Conservation (phyloP, 768 basidiomycete species). For the Termitomyces sp. region DNA sequence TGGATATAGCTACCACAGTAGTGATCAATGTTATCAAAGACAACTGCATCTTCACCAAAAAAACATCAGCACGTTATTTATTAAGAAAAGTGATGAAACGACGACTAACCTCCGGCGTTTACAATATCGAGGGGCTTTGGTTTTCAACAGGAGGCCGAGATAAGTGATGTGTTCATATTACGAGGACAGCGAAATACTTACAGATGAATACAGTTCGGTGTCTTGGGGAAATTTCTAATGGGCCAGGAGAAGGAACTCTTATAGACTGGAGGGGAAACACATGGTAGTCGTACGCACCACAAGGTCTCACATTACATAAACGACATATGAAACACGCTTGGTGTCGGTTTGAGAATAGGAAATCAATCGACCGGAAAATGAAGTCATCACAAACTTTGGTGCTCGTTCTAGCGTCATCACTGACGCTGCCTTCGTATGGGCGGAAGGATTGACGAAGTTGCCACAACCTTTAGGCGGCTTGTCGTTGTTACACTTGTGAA, state of each 20-base stretch:
- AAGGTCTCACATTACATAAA: neutral
- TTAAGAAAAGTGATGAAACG: neutral
- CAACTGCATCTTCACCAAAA: conserved; percentile 24
- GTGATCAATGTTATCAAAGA: neutral
- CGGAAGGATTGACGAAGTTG: too few species aligned
- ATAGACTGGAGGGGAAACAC: neutral
- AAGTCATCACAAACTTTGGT: neutral
- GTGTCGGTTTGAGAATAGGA: neutral
- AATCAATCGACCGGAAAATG: neutral
- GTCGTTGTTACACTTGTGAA: too few species aligned
- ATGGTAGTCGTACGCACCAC: neutral
- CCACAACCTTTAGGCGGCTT: too few species aligned
- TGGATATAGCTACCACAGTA: neutral
- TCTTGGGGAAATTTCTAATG: neutral
- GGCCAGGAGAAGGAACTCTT: neutral
- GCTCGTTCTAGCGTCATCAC: too few species aligned
- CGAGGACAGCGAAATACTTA: neutral
- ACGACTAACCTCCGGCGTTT: neutral
- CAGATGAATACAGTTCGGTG: neutral
- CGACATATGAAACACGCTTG: neutral
- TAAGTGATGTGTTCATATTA: neutral
- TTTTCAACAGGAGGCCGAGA: neutral
- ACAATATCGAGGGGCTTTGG: neutral
- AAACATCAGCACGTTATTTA: conserved; percentile 32
- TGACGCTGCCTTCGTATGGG: too few species aligned